Evolutionary conservation across 75 land plant species (phyloP).

Genomic region (Larix kaempferi): DNA sequence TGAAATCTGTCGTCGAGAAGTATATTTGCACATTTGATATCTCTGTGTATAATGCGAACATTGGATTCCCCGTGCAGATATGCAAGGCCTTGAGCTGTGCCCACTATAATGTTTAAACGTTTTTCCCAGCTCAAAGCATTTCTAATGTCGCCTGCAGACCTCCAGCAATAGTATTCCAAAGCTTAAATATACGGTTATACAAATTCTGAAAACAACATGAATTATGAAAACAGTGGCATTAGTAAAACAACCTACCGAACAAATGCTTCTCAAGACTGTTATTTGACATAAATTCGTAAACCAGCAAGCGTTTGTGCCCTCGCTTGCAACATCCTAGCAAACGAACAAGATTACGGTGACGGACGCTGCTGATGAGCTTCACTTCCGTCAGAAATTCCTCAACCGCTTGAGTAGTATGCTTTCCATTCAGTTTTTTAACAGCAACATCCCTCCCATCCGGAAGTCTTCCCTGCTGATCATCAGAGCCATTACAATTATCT

Average conservation of each 20-base stretch:
- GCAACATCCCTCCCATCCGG: constrained; percentile 20
- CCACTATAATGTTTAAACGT: background rate
- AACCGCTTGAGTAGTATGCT: constrained; percentile 12
- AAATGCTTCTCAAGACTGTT: constrained; percentile 17
- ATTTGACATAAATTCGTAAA: constrained; percentile 19
- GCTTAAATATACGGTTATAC: too few species aligned
- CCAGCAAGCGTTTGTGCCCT: constrained; percentile 18
- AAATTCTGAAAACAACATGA: background rate
- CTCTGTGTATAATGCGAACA: constrained; percentile 53
- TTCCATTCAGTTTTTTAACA: constrained; percentile 13
- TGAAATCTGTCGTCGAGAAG: constrained; percentile 32
- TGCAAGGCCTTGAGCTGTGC: constrained; percentile 1
- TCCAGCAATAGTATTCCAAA: too few species aligned
- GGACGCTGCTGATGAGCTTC: constrained; percentile 16
- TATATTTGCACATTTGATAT: constrained; percentile 59
- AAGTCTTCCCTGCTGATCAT: constrained; percentile 12
- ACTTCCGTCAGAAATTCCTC: constrained; percentile 23
- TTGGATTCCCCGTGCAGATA: constrained; percentile 45
- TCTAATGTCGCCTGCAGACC: too few species aligned
- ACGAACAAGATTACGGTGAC: constrained; percentile 20
- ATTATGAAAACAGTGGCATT: background rate
- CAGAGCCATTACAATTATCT: background rate
- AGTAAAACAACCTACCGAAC: constrained; percentile 9
- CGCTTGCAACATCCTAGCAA: constrained; percentile 20
- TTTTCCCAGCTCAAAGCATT: too few species aligned